Conservation (phyloP, 441 rosid genomes). For the Pelargonium myrrhifolium region DNA sequence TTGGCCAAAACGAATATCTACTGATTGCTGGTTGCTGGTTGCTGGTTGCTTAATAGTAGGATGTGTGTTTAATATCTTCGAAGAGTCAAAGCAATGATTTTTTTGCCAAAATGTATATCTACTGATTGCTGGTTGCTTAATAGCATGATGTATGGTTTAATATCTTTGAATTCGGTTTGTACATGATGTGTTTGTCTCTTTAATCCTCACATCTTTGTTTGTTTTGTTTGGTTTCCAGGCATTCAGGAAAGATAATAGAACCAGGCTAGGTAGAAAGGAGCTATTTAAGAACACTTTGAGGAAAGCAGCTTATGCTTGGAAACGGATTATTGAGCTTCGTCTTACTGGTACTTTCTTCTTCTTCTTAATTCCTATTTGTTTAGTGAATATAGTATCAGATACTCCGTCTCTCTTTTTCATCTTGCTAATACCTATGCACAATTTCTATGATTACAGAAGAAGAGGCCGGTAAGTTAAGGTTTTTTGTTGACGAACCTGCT, state of each 20-base stretch:
- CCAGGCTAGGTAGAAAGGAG: slow-evolving; percentile 64
- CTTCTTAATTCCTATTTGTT: background rate
- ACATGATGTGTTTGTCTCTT: background rate
- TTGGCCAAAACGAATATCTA: background rate
- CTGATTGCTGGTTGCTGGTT: background rate
- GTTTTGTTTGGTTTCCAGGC: slow-evolving; percentile 32
- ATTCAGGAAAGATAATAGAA: slow-evolving; percentile 65
- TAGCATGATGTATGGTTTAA: background rate
- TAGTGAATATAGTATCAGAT: background rate
- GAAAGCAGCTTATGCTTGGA: slow-evolving; percentile 84
- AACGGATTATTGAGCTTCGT: slow-evolving; percentile 67
- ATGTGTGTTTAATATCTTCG: too few species aligned
- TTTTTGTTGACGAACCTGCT: slow-evolving; percentile 66
- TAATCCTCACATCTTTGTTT: background rate
- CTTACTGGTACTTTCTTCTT: slow-evolving; percentile 51
- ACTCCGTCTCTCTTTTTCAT: background rate
- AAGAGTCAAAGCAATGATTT: background rate
- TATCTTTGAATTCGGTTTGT: background rate
- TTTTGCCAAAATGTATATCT: background rate
- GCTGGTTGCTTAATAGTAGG: too few species aligned
- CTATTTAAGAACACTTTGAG: slow-evolving; percentile 72
- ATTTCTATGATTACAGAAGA: slow-evolving; percentile 53
- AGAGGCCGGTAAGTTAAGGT: slow-evolving; percentile 55
- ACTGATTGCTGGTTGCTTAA: background rate
- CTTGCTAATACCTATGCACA: background rate